Percentiles rank a stretch among this genome's conserved stretches.
phyloP scores from a whole-genome alignment of 2,329 filamentous ascomycete species.

The Venturia effusa region DNA sequence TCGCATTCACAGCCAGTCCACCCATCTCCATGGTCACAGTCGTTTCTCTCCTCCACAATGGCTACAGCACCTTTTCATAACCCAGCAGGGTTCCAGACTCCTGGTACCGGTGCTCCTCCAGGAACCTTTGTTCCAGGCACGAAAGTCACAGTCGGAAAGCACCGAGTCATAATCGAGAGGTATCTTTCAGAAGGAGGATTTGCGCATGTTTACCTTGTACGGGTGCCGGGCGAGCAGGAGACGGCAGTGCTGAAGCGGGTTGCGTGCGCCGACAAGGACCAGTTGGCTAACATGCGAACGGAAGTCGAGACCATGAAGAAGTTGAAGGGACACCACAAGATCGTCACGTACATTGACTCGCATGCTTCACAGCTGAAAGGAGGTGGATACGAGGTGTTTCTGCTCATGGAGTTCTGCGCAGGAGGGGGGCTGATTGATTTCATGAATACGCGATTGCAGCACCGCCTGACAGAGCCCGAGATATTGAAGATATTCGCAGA shows the following conservation, averaged over 20 bases:
- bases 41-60: background rate
- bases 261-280: slow-evolving; percentile 90
- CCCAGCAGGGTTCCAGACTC: slow-evolving; percentile 4
- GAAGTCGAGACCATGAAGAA: slow-evolving; percentile 99
- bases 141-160: slow-evolving; percentile 89
- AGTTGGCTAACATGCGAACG: slow-evolving; percentile 88
- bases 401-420: slow-evolving; percentile 96
- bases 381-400: slow-evolving; percentile 92
- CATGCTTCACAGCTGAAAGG: slow-evolving; percentile 89
- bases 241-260: slow-evolving; percentile 86
- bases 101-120: slow-evolving; percentile 23
- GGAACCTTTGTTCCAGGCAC: slow-evolving; percentile 90
- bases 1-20: background rate
- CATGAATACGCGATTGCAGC: slow-evolving; percentile 96
- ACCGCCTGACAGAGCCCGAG: slow-evolving; percentile 92
- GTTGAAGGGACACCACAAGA: slow-evolving; percentile 88
- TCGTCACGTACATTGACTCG: slow-evolving; percentile 97
- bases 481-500: slow-evolving; percentile 96
- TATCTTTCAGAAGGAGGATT: slow-evolving; percentile 98
- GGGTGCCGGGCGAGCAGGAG: slow-evolving; percentile 63
- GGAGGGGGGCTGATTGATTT: slow-evolving; percentile 96
- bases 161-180: slow-evolving; percentile 88
- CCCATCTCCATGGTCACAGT: background rate
- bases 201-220: slow-evolving; percentile 95
- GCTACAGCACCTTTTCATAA: slow-evolving; percentile 7